Evolutionary conservation across 345 rosid genomes (phyloP), one percentile per base, ranked within the genome.

Genomic region (Acer saccharum): DNA sequence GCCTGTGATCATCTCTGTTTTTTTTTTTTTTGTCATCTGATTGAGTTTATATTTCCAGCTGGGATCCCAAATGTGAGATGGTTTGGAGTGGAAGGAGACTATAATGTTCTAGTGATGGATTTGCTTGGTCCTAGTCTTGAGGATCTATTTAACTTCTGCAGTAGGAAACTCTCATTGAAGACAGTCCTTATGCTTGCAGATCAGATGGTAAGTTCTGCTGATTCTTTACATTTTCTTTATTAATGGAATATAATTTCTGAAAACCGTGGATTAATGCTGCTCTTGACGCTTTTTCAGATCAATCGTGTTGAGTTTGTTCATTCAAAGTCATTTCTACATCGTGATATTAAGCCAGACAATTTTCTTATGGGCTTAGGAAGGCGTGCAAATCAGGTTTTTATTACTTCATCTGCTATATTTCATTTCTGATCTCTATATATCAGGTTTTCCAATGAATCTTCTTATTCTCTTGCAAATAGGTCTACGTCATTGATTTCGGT

Each of bases 121-220:
- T 88, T 96, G 78, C 91, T 96, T 65, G 99, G 99, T 65, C 99
- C 97, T 13, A 96, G 99, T 71, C 97, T 96, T 76, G 98, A 96
- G 83, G 99, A 96, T 79, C 75, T 96, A 68, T 96, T 96, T 86
- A 89, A 90, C 87, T 96, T 89, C 69, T 96, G 99, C 80, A 87
- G 89, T 58, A 83, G 98, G 77, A 91, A 96, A 77, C 85, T 96
- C 63, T 87, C 94, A 14, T 83, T 96, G 85, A 96, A 96, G 93
- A 86, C 99, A 1, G 97, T 96, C 78, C 95, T 96, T 70, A 94
- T 96, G 99, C 91, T 96, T 74, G 98, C 98, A 27, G 99, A 96
- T 86, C 99, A 96, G 81, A 94, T 96, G 98, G 99, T 94, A 84
- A 25, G 78, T 73, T 72, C 27, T 10, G 4, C 35, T 63, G 62